Base-by-base conservation (phyloP, 352 stramenopile species). In the Phytopythium oedochilum region DNA sequence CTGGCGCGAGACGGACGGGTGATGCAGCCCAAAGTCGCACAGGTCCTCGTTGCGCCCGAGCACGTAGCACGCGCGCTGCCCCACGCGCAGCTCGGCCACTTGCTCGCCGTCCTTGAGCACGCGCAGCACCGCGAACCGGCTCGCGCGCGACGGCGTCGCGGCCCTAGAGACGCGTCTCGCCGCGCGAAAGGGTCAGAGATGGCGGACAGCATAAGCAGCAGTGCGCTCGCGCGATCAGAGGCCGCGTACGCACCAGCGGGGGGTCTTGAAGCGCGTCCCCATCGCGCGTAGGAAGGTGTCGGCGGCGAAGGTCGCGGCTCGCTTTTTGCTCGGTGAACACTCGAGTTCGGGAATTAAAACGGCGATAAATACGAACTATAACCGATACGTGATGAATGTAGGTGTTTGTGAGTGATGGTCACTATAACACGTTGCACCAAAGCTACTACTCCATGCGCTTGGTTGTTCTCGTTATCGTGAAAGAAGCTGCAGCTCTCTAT, bases 1-100 rank as follows among this genome's bases (percentile, higher is more conserved):
- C 51, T 89, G 73, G 12, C 88, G 73, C 8, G 84, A 95, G 60
- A 93, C 83, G 36, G 78, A 92, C 31, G 81, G 74, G 60, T 96
- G 86, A 49, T 86, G 66, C 51, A 96, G 61, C 34, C 70, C 70
- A 31, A 88, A 76, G 61, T 95, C 83, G 47, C 78, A 88, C 32
- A 79, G 57, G 53, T 92, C 77, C 10, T 83, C 72, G 50, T 92
- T 94, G 38, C 87, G 83, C 0, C 87, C 87, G 17, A 96, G 55
- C 17, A 95, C 65, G 25, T 77, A 81, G 53, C 73, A 91, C 25
- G 78, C 80, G 53, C 75, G 64, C 12, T 58, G 38, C 9, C 80
- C 78, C 22, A 93, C 59, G 22, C 47, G 42, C 17, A 89, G 48
- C 23, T 75, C 44, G 36, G 89, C 78, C 12, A 83, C 53, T 5